Base-by-base conservation (phyloP, 352 stramenopile species). In the Phytopythium delawarense region DNA sequence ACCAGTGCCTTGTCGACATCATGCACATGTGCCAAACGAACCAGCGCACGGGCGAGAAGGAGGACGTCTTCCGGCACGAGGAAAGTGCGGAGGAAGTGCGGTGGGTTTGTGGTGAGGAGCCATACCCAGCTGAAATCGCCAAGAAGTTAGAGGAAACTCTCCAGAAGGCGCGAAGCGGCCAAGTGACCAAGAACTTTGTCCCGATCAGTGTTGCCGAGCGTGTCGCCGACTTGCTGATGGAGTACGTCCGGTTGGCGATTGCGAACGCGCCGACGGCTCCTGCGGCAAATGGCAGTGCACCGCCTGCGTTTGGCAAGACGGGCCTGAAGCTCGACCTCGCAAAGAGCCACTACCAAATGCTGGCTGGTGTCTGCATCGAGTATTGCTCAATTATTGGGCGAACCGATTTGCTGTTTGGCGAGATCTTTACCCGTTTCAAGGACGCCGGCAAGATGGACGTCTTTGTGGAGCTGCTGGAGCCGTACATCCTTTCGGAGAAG, bases 281-380 rank as follows among this genome's bases (percentile, higher is more conserved):
- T 25, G 58, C 65, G 11, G 69, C 59, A 16, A 66, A 55, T 15
- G 48, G 54, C 0, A 61, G 30, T 20, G 63, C 48, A 13, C 50
- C 57, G 21, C 51, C 64, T 25, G 70, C 70, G 15, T 80, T 69
- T 28, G 68, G 70, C 21, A 89, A 89, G 59, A 86, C 72, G 32
- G 81, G 83, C 44, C 70, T 88, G 57, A 92, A 91, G 62, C 70
- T 96, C 25, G 89, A 98, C 72, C 72, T 98, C 56, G 84, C 92
- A 2, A 89, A 97, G 74, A 97, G 87, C 58, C 95, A 98, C 71
- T 98, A 98, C 69, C 90, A 98, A 65, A 98, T 98, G 93, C 76
- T 98, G 30, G 94, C 91, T 21, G 91, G 91, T 37, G 94, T 98
- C n/a, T 98, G 91, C 59, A 96, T 98, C 30, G 96, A 98, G 69